Evolutionary conservation across 495 filamentous ascomycete species (phyloP).

Genomic region (Hypoxylon subgilvum): DNA sequence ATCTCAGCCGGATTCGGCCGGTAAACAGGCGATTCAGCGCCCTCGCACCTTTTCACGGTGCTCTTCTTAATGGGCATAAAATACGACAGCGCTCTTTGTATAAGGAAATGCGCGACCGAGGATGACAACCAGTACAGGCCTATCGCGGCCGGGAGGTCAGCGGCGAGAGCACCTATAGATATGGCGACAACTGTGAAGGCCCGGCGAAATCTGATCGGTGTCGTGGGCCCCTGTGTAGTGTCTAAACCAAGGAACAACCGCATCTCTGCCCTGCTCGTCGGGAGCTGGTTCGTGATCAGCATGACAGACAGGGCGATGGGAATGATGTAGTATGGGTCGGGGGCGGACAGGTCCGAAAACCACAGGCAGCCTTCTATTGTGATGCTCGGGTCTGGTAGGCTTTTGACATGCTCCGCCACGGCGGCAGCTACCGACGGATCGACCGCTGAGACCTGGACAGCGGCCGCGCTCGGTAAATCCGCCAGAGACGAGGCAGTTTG

Average conservation of each 20-base stretch:
- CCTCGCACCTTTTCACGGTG: conserved; percentile 24
- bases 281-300: conserved; percentile 53
- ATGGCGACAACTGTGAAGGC: conserved; percentile 45
- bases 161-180: conserved; percentile 58
- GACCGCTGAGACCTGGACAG: conserved; percentile 1
- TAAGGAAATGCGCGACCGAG: conserved; percentile 24
- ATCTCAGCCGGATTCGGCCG: conserved; percentile 28
- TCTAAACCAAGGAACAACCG: conserved; percentile 25
- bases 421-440: conserved; percentile 2
- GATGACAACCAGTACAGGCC: conserved; percentile 75
- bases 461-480: not conserved
- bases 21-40: conserved; percentile 24
- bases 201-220: conserved; percentile 42
- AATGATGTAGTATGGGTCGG: conserved; percentile 73
- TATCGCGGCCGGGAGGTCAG: conserved; percentile 65
- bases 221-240: not conserved
- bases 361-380: conserved; percentile 76
- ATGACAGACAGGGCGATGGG: conserved; percentile 63
- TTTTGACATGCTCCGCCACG: not conserved
- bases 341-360: conserved; percentile 75
- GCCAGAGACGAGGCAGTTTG: not conserved
- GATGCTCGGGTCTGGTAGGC: conserved; percentile 60
- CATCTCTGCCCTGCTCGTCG: conserved; percentile 19
- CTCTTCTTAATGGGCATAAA: conserved; percentile 38
- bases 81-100: conserved; percentile 10